Percentiles rank a stretch among this genome's conserved stretches.
Conservation (phyloP, 2,329 filamentous ascomycete genomes). For the Pestalotiopsis sp. region DNA sequence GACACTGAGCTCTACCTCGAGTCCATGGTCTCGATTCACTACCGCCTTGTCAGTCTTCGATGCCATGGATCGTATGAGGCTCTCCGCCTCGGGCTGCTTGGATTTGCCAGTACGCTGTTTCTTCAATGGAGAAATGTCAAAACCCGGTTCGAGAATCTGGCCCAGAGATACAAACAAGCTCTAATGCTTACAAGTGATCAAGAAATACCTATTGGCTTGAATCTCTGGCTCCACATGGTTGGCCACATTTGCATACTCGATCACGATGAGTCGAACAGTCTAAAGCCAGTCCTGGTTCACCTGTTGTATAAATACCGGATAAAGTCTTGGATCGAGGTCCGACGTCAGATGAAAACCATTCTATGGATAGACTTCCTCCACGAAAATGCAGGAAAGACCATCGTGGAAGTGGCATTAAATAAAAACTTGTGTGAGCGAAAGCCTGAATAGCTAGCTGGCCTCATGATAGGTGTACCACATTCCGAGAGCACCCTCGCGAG, state of each 20-base stretch:
- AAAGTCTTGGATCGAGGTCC: neutral
- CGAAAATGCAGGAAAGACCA: neutral
- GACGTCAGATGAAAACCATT: neutral
- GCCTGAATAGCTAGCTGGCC: too few relatives aligned
- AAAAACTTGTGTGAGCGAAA: neutral
- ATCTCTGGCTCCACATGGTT: neutral
- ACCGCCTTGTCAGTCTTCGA: conserved; percentile 1
- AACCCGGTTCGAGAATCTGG: neutral
- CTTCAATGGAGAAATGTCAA: conserved; percentile 5
- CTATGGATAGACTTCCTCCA: neutral
- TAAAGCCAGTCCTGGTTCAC: neutral
- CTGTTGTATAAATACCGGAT: neutral
- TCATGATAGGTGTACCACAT: too few relatives aligned
- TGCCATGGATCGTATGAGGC: neutral
- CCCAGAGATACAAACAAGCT: neutral
- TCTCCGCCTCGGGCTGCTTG: conserved; percentile 5
- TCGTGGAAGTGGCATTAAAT: neutral
- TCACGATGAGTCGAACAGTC: neutral
- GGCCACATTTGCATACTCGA: neutral
- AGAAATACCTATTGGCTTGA: neutral
- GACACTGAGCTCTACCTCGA: conserved; percentile 3
- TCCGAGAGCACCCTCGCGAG: too few relatives aligned
- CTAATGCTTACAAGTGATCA: neutral
- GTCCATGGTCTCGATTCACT: conserved; percentile 4
- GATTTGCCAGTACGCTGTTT: conserved; percentile 2